Conservation (phyloP, 2,329 filamentous ascomycete species). For the Hymenoscyphus infarciens region DNA sequence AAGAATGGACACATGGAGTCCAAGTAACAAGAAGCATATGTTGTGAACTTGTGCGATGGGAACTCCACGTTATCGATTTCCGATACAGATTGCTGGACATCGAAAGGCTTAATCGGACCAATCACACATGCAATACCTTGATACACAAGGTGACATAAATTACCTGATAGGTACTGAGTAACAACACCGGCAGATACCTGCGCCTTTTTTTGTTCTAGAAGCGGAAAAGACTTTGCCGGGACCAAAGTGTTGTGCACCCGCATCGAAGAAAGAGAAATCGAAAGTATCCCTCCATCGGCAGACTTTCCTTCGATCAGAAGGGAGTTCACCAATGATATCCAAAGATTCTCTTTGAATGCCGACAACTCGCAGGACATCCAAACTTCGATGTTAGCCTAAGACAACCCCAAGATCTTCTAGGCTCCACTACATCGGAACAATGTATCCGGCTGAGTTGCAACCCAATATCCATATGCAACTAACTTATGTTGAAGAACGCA, state of each 20-base stretch:
- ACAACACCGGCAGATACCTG: background rate
- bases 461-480: background rate
- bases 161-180: background rate
- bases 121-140: background rate
- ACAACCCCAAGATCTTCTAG: background rate
- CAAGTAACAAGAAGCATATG: background rate
- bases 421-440: background rate
- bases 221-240: background rate
- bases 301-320: background rate
- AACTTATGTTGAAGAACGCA: background rate
- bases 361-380: background rate
- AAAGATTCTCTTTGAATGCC: background rate
- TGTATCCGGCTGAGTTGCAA: slow-evolving; percentile 1
- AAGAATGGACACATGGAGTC: background rate
- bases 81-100: background rate
- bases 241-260: background rate
- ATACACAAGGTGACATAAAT: background rate
- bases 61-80: background rate
- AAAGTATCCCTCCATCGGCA: too few species aligned
- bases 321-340: background rate
- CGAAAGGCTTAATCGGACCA: background rate
- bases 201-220: background rate
- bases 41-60: background rate
- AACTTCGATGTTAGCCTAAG: background rate
- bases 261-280: background rate